These are phyloP conservation scores for Mycena rosella DNA, from an alignment of 768 basidiomycete genomes.

Conservation along the genomic window DNA sequence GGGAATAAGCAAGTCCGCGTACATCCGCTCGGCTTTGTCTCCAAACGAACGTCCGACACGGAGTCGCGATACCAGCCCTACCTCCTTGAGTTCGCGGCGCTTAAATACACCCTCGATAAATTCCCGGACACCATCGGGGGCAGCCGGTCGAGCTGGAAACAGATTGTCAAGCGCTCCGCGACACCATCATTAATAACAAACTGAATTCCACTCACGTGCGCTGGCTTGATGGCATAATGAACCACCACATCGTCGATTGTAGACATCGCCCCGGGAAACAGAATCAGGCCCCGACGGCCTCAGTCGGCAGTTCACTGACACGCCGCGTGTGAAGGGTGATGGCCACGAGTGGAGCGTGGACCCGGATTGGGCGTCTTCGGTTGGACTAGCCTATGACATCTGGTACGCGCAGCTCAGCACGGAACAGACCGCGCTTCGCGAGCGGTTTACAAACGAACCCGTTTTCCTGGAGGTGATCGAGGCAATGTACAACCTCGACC, in stretches of 20 bases:
- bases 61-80: constrained; percentile 48
- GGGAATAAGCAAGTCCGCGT: constrained; percentile 31
- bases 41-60: constrained; percentile 42
- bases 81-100: constrained; percentile 47
- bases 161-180: constrained; percentile 37
- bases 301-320: constrained; percentile 37
- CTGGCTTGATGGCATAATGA: constrained; percentile 40
- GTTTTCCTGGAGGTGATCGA: constrained; percentile 38
- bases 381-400: constrained; percentile 27
- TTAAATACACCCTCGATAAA: constrained; percentile 36
- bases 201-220: constrained; percentile 42
- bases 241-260: constrained; percentile 38
- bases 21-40: constrained; percentile 46
- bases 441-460: constrained; percentile 33
- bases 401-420: constrained; percentile 10
- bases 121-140: constrained; percentile 40
- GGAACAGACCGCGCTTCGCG: constrained; percentile 19
- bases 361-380: constrained; percentile 32
- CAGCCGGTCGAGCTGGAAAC: constrained; percentile 38
- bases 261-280: constrained; percentile 38
- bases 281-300: constrained; percentile 41
- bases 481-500: constrained; percentile 31
- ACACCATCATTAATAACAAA: constrained; percentile 42
- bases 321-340: constrained; percentile 23
- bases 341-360: constrained; percentile 39